Conservation (phyloP, 2,329 filamentous ascomycete genomes). For the Chrysoporthe cubensis region DNA sequence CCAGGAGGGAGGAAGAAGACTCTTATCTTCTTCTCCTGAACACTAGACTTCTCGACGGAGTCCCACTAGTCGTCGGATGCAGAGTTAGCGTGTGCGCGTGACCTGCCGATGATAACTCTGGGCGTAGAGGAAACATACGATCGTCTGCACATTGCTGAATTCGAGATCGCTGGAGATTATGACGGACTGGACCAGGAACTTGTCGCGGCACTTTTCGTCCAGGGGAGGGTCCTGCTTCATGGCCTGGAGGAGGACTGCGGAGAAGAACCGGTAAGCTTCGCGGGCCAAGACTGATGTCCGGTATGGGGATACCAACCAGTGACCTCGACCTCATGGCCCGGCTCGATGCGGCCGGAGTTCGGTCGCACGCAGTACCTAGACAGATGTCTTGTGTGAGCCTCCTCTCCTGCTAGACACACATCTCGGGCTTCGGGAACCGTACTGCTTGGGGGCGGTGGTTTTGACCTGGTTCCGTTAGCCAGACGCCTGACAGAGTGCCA, state of each 20-base stretch:
- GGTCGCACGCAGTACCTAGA: constrained; percentile 93
- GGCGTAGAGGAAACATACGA: constrained; percentile 61
- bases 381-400: constrained; percentile 32
- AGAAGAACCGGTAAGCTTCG: constrained; percentile 31
- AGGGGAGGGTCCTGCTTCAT: constrained; percentile 93
- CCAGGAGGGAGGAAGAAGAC: constrained; percentile 76
- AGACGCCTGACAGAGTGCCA: constrained; percentile 11
- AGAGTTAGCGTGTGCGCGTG: constrained; percentile 32
- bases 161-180: constrained; percentile 83
- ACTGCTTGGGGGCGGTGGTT: constrained; percentile 99
- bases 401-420: constrained; percentile 27
- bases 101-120: background rate
- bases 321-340: constrained; percentile 87
- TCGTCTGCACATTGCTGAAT: constrained; percentile 76
- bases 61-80: constrained; percentile 64
- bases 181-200: constrained; percentile 95
- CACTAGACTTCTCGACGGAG: constrained; percentile 74
- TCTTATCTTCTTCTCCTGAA: constrained; percentile 95
- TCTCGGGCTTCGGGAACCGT: constrained; percentile 46
- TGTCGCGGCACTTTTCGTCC: constrained; percentile 92
- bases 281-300: constrained; percentile 11
- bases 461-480: constrained; percentile 72
- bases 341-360: constrained; percentile 94
- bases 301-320: constrained; percentile 65
- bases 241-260: constrained; percentile 86